Conservation (phyloP, 345 rosid genomes). For the Anastatica hierochuntica region DNA sequence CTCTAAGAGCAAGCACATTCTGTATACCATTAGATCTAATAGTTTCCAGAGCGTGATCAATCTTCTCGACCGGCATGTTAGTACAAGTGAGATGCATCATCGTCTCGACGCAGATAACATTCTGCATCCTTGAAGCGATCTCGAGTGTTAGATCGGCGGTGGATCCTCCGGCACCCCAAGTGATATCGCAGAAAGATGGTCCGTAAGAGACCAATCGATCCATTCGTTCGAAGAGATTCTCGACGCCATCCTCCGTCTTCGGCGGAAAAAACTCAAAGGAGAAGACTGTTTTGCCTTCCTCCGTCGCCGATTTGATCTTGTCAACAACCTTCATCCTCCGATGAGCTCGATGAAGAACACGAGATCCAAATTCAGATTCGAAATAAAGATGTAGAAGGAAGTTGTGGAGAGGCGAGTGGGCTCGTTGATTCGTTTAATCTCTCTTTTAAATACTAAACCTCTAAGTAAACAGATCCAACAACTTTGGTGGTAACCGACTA, state of each 20-base stretch:
- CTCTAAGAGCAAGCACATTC: slow-evolving; percentile 97
- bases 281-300: slow-evolving; percentile 48
- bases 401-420: no score
- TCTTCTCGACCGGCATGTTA: slow-evolving; percentile 93
- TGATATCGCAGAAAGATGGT: slow-evolving; percentile 93
- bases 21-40: slow-evolving; percentile 90
- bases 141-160: slow-evolving; percentile 94
- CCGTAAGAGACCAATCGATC: slow-evolving; percentile 86
- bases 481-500: no score
- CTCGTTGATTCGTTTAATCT: no score
- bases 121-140: slow-evolving; percentile 95
- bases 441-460: no score
- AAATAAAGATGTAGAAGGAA: no score
- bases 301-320: slow-evolving; percentile 41
- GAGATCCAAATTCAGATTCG: no score
- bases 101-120: slow-evolving; percentile 86
- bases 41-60: slow-evolving; percentile 74
- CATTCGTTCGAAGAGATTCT: slow-evolving; percentile 93
- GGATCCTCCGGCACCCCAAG: slow-evolving; percentile 99
- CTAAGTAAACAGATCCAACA: no score
- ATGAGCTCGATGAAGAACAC: no score
- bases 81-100: slow-evolving; percentile 99
- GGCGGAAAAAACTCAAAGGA: slow-evolving; percentile 99
- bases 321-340: slow-evolving; percentile 74
- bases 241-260: slow-evolving; percentile 93